A percentile compares a stretch with the other conserved stretches of the same genome.
Evolutionary conservation across 2,329 filamentous ascomycete species (phyloP).

Genomic region (Phialophora verrucosa): DNA sequence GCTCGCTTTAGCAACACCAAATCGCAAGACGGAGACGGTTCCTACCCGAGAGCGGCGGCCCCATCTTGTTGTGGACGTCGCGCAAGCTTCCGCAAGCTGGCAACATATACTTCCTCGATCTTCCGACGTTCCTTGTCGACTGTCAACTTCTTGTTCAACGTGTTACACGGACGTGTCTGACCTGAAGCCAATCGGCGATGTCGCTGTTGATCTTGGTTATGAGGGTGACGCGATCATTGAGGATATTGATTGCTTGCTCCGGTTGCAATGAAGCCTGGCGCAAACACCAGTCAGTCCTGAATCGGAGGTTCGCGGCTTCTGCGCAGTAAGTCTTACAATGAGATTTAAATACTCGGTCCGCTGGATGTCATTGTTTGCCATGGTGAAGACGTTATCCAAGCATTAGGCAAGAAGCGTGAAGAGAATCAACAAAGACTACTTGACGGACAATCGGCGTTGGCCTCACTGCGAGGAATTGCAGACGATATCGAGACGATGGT

Average conservation of each 20-base stretch:
- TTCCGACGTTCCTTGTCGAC: constrained; percentile 79
- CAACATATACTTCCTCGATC: constrained; percentile 87
- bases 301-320: constrained; percentile 29
- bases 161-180: constrained; percentile 51
- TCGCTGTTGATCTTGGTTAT: constrained; percentile 86
- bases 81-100: constrained; percentile 79
- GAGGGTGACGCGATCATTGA: constrained; percentile 86
- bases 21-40: constrained; percentile 28
- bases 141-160: constrained; percentile 18
- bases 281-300: constrained; percentile 27
- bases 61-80: constrained; percentile 75
- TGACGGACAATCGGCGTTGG: constrained; percentile 15
- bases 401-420: constrained; percentile 15
- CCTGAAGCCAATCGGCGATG: constrained; percentile 96
- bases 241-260: constrained; percentile 75
- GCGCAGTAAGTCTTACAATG: constrained; percentile 70
- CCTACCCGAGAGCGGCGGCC: constrained; percentile 84
- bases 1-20: constrained; percentile 11
- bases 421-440: constrained; percentile 1
- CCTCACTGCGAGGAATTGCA: constrained; percentile 11
- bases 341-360: constrained; percentile 89
- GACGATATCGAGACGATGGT: constrained; percentile 9
- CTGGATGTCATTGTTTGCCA: constrained; percentile 26
- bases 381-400: constrained; percentile 21
- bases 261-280: constrained; percentile 79